Percentiles rank a stretch among this genome's conserved stretches.
These are phyloP conservation scores for Globisporangium orthogonon DNA, from an alignment of 352 stramenopile genomes.

Conservation along the genomic window DNA sequence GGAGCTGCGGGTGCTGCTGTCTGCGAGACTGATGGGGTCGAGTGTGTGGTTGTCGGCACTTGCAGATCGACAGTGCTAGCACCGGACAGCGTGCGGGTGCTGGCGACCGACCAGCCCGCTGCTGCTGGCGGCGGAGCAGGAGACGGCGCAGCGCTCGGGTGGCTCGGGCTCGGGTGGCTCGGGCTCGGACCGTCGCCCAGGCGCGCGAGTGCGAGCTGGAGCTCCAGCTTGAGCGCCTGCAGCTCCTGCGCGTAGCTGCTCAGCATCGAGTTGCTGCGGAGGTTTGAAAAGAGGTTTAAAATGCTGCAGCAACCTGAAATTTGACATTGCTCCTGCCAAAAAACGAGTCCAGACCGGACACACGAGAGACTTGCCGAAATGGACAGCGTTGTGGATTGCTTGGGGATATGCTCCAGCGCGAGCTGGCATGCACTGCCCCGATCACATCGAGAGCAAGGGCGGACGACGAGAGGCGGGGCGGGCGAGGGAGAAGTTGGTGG, in stretches of 20 bases:
- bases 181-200: slow-evolving; percentile 14
- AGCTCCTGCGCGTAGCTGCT: slow-evolving; percentile 35
- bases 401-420: no score
- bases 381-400: no score
- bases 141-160: not conserved
- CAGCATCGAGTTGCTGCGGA: slow-evolving; percentile 3
- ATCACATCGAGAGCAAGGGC: no score
- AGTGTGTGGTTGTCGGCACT: not conserved
- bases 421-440: no score
- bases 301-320: not conserved
- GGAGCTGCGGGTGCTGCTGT: not conserved
- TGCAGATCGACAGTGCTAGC: no score
- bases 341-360: no score
- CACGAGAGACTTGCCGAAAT: no score
- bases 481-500: not conserved
- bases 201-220: slow-evolving; percentile 40
- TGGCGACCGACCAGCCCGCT: slow-evolving; percentile 4
- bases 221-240: slow-evolving; percentile 51
- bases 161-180: not conserved
- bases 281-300: not conserved
- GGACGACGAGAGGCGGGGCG: not conserved
- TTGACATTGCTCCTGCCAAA: no score
- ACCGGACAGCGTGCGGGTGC: slow-evolving; percentile 5
- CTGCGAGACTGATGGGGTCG: not conserved
- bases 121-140: not conserved